A percentile compares a stretch with the other conserved stretches of the same genome.
These are phyloP conservation scores for Diaporthe caulivora DNA, from an alignment of 2,329 filamentous ascomycete genomes.

Conservation along the genomic window DNA sequence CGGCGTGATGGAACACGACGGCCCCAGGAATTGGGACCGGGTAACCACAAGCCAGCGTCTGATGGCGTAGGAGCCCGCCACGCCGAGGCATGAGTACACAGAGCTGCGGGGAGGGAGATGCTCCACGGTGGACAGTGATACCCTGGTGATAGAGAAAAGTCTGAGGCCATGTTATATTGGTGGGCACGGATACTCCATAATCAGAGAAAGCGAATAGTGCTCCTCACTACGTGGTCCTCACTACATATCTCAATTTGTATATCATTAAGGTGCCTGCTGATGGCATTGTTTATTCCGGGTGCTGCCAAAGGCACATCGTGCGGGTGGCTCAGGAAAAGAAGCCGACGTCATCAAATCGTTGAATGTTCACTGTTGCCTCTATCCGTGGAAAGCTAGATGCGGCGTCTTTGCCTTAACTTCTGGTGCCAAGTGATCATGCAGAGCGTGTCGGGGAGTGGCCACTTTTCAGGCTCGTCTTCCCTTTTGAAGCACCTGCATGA, in stretches of 20 bases:
- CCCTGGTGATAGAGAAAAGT: conserved; percentile 6
- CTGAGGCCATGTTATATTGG: neutral
- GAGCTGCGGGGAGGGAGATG: neutral
- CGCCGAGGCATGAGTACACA: neutral
- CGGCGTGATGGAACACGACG: conserved; percentile 77
- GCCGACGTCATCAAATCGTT: neutral
- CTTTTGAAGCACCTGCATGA: neutral
- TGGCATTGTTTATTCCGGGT: neutral
- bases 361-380: neutral
- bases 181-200: neutral
- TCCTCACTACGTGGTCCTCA: no score
- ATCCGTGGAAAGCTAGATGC: neutral
- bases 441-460: neutral
- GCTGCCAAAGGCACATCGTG: neutral
- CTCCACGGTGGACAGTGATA: conserved; percentile 21
- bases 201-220: neutral
- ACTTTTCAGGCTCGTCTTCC: neutral
- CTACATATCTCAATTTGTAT: neutral
- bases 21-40: conserved; percentile 64
- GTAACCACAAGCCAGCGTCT: conserved; percentile 46
- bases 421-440: neutral
- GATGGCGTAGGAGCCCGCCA: conserved; percentile 42
- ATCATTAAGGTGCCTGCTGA: neutral
- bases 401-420: neutral
- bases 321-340: no score